phyloP scores from a whole-genome alignment of 805 yeast genomes.

The Martiniozyma abietophila region DNA sequence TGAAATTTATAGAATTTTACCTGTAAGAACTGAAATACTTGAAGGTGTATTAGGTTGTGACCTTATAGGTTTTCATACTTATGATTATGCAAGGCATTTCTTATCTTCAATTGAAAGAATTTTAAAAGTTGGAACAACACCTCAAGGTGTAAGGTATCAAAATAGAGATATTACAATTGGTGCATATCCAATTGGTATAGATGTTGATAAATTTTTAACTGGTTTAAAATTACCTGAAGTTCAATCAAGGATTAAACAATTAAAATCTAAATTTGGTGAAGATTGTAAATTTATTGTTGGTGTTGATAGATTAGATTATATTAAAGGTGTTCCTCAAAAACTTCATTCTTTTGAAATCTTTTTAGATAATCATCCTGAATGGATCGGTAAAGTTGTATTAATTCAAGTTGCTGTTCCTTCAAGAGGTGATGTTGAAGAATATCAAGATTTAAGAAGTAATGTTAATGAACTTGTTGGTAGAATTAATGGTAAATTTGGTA shows the following conservation, averaged over 20 bases:
- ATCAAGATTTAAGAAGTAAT: slow-evolving; percentile 84
- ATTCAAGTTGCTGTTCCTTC: slow-evolving; percentile 98
- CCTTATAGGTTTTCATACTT: slow-evolving; percentile 96
- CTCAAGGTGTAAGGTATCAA: slow-evolving; percentile 78
- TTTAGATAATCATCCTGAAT: slow-evolving; percentile 87
- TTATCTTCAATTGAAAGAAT: slow-evolving; percentile 81
- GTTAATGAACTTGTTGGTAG: slow-evolving; percentile 96
- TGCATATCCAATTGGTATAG: slow-evolving; percentile 99
- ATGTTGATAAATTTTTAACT: slow-evolving; percentile 79
- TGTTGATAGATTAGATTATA: slow-evolving; percentile 92
- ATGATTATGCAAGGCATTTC: slow-evolving; percentile 96
- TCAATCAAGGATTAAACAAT: slow-evolving; percentile 50
- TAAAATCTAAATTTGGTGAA: slow-evolving; percentile 53
- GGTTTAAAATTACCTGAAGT: slow-evolving; percentile 64
- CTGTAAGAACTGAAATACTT: slow-evolving; percentile 87
- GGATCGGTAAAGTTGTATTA: slow-evolving; percentile 94
- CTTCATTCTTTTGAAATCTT: slow-evolving; percentile 94
- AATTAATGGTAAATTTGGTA: slow-evolving; percentile 92
- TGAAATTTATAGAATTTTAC: slow-evolving; percentile 90
- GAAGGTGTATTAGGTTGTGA: slow-evolving; percentile 91
- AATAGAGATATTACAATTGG: slow-evolving; percentile 79
- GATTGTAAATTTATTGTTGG: slow-evolving; percentile 88
- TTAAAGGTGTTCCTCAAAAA: slow-evolving; percentile 97
- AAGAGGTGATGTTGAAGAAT: slow-evolving; percentile 96
- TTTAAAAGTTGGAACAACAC: slow-evolving; percentile 71